phyloP scores from a whole-genome alignment of 371 early-diverging fungal genomes.

The Cokeromyces recurvatus region DNA sequence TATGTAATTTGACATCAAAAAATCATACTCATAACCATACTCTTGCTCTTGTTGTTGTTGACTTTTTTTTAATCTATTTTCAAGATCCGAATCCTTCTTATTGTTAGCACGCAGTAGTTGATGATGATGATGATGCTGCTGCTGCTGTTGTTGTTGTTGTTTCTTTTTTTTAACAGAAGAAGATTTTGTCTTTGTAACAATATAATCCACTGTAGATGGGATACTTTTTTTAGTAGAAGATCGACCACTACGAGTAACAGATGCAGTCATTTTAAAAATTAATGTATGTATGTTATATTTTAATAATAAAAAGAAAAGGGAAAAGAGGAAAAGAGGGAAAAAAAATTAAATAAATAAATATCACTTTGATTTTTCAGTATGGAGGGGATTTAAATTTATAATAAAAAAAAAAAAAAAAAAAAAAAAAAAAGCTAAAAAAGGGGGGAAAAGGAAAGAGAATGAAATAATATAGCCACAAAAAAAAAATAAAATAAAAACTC shows the following conservation, averaged over 20 bases:
- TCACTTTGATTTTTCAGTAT: too few species aligned
- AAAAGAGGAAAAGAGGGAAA: too few species aligned
- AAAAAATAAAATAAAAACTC: too few species aligned
- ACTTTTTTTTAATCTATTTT: conserved; percentile 2
- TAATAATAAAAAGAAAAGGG: background rate
- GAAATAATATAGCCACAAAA: too few species aligned
- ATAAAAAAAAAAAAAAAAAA: conserved; percentile 1
- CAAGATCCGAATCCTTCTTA: too few species aligned
- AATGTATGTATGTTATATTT: too few species aligned
- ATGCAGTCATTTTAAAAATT: conserved; percentile 11
- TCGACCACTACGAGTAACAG: conserved; percentile 19
- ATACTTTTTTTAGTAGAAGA: conserved; percentile 10
- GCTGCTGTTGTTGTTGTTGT: conserved; percentile 4
- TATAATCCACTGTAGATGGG: conserved; percentile 3
- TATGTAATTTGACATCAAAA: background rate
- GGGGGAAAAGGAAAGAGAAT: conserved; percentile 18
- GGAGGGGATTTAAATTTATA: too few species aligned
- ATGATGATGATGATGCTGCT: too few species aligned
- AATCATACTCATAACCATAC: background rate
- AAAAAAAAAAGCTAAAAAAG: conserved; percentile 5
- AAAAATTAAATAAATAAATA: too few species aligned
- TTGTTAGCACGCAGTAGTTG: too few species aligned
- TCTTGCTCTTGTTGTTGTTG: background rate
- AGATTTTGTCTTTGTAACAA: conserved; percentile 1
- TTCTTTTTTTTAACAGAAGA: conserved; percentile 12